These are phyloP conservation scores for Rhizophagus prolifer DNA, from an alignment of 192 early-diverging fungal species.

Conservation along the genomic window DNA sequence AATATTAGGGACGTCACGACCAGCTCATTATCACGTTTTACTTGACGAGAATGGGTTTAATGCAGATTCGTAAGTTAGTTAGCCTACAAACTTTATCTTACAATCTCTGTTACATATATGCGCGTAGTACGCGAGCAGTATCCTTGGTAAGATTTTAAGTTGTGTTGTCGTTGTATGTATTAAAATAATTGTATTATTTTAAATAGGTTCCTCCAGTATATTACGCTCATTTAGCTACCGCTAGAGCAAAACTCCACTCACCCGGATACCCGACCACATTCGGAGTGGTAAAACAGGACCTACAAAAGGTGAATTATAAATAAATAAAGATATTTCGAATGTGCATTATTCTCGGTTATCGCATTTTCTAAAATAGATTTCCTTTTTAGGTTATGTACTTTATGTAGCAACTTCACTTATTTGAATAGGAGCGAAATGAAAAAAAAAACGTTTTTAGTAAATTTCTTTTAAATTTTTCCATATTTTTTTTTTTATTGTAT, in stretches of 20 bases:
- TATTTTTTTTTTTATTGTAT: no score
- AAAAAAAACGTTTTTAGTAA: no score
- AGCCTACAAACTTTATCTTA: constrained; percentile 85
- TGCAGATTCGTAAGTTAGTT: constrained; percentile 49
- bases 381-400: constrained; percentile 1
- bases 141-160: constrained; percentile 50
- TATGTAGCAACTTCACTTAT: neutral
- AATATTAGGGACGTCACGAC: constrained; percentile 90
- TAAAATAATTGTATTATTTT: neutral
- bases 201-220: constrained; percentile 77
- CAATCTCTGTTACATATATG: constrained; percentile 91
- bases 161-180: neutral
- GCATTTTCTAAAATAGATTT: no score
- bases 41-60: constrained; percentile 85
- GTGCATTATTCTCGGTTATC: no score
- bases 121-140: constrained; percentile 83
- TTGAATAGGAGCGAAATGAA: no score
- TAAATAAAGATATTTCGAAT: no score
- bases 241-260: constrained; percentile 82
- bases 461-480: no score
- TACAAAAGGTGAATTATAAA: constrained; percentile 30
- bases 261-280: no score
- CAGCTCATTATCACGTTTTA: constrained; percentile 92
- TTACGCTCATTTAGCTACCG: constrained; percentile 90
- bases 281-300: constrained; percentile 40